Conservation (phyloP, 1,284 basidiomycete genomes). For the Porogramme epimiltina region DNA sequence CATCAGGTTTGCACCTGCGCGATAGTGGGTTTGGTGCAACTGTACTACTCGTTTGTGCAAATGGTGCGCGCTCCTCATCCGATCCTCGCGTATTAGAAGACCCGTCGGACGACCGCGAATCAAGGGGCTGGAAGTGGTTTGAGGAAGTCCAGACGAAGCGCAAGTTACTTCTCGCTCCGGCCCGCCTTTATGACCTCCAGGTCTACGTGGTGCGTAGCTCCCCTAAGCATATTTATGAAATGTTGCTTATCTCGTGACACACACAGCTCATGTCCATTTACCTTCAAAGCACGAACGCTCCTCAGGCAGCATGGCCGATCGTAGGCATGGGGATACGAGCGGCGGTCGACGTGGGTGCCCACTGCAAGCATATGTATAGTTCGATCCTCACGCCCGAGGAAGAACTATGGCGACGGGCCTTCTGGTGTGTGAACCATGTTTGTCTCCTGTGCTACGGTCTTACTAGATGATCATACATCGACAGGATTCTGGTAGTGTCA, state of each 20-base stretch:
- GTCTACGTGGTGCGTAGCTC: slow-evolving; percentile 39
- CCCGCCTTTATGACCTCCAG: slow-evolving; percentile 72
- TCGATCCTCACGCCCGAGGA: slow-evolving; percentile 34
- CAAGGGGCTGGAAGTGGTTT: slow-evolving; percentile 77
- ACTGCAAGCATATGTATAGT: slow-evolving; percentile 37
- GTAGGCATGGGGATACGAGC: slow-evolving; percentile 52
- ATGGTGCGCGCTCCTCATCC: slow-evolving; percentile 67
- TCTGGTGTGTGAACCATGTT: slow-evolving; percentile 55
- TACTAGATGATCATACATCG: neutral
- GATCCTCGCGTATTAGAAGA: slow-evolving; percentile 67
- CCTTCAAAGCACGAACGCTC: slow-evolving; percentile 45
- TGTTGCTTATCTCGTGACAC: neutral
- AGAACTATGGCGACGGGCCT: slow-evolving; percentile 64
- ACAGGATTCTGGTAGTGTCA: slow-evolving; percentile 61
- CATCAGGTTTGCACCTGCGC: slow-evolving; percentile 55
- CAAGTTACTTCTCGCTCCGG: slow-evolving; percentile 55
- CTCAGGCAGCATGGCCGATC: slow-evolving; percentile 52
- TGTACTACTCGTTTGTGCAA: slow-evolving; percentile 74
- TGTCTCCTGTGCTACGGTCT: neutral
- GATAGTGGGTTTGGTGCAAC: slow-evolving; percentile 68
- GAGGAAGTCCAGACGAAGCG: slow-evolving; percentile 60
- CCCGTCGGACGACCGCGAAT: slow-evolving; percentile 45
- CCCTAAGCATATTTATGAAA: neutral
- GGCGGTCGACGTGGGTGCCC: slow-evolving; percentile 45
- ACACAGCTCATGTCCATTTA: slow-evolving; percentile 35